Evolutionary conservation across 2,329 filamentous ascomycete genomes (phyloP), one percentile per base, ranked within the genome.

Genomic region (Aspergillus quadrilineatus): DNA sequence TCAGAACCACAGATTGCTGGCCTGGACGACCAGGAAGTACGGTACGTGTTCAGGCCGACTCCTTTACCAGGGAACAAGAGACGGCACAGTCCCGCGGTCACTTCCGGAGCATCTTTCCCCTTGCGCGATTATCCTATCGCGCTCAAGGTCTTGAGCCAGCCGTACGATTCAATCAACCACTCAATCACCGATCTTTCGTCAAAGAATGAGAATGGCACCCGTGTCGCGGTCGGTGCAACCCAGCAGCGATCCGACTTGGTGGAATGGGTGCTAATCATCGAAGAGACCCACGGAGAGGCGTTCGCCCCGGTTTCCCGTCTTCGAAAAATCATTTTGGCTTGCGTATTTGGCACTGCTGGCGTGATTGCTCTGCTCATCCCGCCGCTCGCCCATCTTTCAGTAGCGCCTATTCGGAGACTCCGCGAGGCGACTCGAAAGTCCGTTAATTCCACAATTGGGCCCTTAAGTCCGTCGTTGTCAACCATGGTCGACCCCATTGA

Each of bases 241-340:
- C 80, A 88, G 9, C 85, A 89, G 0, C 80, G 83, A 52, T 90
- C 82, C 4, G 69, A 75, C 0, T 75, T 95, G 51, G 89, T 89
- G 6, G 85, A 93, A 66, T 97, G 92, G 92, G 85, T 89, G 4
- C 77, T 97, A 3, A 66, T 96, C 2, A 83, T 96, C 0, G 92
- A 96, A 69, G 87, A 94, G 71, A 79, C 85, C 2, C 85, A 85
- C 60, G 71, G 71, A 22, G 92, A 96, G 73, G 90, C 92, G 0
- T 92, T 89, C 75, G 79, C 80, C 6, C 89, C 92, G 0, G 92
- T 96, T 56, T 75, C 79, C 29, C 86, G 85, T 17, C 79, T 96
- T n/a, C 85, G 89, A 17, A 86, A 88, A 47, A 90, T 96, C 50
- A 82, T 97, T 1, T 74, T 96, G 2, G 90, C 85, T 4, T 96